These are phyloP conservation scores for Cyberlindnera nakhonratchasimensis DNA, from an alignment of 805 yeast genomes.

Conservation along the genomic window DNA sequence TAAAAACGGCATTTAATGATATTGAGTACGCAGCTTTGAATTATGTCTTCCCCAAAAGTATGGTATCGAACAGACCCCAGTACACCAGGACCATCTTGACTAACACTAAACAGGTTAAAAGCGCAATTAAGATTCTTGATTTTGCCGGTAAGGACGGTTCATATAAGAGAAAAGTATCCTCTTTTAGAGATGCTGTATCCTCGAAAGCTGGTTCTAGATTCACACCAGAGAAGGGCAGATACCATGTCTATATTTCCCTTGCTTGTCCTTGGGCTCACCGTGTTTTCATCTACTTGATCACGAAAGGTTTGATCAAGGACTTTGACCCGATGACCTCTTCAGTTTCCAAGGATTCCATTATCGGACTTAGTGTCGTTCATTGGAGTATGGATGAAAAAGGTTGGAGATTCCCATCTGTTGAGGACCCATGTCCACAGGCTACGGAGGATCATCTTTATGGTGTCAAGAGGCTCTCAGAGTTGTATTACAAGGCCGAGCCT, in stretches of 20 bases:
- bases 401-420: conserved; percentile 70
- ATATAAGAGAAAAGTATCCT: conserved; percentile 48
- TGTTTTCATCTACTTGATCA: conserved; percentile 62
- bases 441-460: conserved; percentile 62
- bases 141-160: conserved; percentile 53
- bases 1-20: too few relatives aligned
- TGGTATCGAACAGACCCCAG: not conserved
- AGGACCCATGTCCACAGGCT: conserved; percentile 39
- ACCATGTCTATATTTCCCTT: conserved; percentile 79
- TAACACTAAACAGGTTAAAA: conserved; percentile 6
- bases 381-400: conserved; percentile 88
- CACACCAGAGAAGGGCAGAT: conserved; percentile 74
- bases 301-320: conserved; percentile 65
- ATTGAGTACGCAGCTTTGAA: not conserved
- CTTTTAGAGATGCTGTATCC: conserved; percentile 66
- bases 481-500: conserved; percentile 73
- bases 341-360: conserved; percentile 39
- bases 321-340: conserved; percentile 32
- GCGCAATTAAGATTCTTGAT: conserved; percentile 39
- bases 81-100: not conserved
- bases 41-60: conserved; percentile 10
- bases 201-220: conserved; percentile 55
- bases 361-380: conserved; percentile 76
- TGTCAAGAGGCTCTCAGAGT: conserved; percentile 55
- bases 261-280: conserved; percentile 98